Percentiles rank a stretch among this genome's conserved stretches.
Conservation (phyloP, 345 rosid genomes). For the Salix suchowensis region DNA sequence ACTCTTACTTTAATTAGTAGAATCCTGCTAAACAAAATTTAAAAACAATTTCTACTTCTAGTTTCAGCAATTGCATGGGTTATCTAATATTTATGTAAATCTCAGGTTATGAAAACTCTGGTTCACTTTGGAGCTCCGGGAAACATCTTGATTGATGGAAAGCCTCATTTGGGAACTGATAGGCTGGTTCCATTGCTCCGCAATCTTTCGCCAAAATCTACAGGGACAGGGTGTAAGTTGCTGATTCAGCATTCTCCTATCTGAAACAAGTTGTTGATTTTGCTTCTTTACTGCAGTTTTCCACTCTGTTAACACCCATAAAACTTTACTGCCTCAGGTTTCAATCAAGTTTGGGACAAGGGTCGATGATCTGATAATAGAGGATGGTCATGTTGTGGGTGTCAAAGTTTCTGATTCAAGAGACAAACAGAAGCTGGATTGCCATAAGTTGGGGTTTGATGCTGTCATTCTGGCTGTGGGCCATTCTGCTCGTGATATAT, state of each 20-base stretch:
- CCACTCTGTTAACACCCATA: not conserved
- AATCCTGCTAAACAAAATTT: not conserved
- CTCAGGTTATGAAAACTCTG: slow-evolving; percentile 81
- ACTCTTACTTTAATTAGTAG: not conserved
- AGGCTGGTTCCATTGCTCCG: slow-evolving; percentile 73
- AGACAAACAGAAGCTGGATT: slow-evolving; percentile 28
- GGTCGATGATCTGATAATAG: slow-evolving; percentile 72
- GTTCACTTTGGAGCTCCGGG: slow-evolving; percentile 91
- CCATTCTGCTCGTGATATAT: slow-evolving; percentile 93
- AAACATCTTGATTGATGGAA: slow-evolving; percentile 74
- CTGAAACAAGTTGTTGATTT: not conserved
- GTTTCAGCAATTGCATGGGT: not conserved
- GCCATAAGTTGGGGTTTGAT: slow-evolving; percentile 48
- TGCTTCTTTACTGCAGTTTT: not conserved
- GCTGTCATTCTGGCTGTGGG: slow-evolving; percentile 90
- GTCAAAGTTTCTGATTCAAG: slow-evolving; percentile 61
- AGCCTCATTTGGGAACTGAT: slow-evolving; percentile 98
- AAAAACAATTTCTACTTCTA: not conserved
- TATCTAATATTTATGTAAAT: slow-evolving; percentile 9
- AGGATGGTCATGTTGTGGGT: slow-evolving; percentile 61
- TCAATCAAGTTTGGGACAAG: slow-evolving; percentile 73
- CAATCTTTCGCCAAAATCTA: slow-evolving; percentile 79
- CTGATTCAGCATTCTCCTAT: not conserved
- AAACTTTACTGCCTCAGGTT: slow-evolving; percentile 42
- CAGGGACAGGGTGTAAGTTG: slow-evolving; percentile 67